These are phyloP conservation scores for Beta corolliflora DNA, from an alignment of 179 eudicot species.

Conservation along the genomic window DNA sequence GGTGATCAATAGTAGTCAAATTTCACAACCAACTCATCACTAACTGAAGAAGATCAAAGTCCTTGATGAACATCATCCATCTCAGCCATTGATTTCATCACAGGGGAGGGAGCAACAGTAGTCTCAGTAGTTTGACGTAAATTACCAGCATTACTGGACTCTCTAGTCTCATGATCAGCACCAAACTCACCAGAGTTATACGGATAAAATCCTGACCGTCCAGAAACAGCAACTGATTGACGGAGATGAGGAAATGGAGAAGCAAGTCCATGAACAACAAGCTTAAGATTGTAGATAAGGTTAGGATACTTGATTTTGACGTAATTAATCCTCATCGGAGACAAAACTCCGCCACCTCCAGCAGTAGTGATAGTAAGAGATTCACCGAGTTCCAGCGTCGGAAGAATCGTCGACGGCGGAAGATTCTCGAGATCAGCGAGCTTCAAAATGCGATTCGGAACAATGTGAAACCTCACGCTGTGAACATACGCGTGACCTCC, in stretches of 20 bases:
- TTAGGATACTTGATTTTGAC: conserved; percentile 49
- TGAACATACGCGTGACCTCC: conserved; percentile 56
- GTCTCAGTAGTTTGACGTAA: conserved; percentile 4
- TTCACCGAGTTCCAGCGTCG: conserved; percentile 53
- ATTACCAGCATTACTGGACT: not conserved
- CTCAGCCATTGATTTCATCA: conserved; percentile 23
- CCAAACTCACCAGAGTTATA: conserved; percentile 20
- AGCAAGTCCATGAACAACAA: conserved; percentile 65
- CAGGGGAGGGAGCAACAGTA: conserved; percentile 27
- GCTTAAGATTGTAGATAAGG: conserved; percentile 51
- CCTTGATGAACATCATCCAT: conserved; percentile 36
- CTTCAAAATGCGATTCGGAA: conserved; percentile 57
- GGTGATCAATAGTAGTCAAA: too few species aligned
- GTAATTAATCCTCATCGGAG: conserved; percentile 64
- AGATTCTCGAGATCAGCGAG: conserved; percentile 45
- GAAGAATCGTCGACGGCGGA: conserved; percentile 41
- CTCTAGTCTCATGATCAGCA: conserved; percentile 2
- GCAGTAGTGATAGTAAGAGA: conserved; percentile 55
- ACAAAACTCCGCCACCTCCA: conserved; percentile 51
- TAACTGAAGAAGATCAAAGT: conserved; percentile 17
- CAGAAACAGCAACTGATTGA: conserved; percentile 16
- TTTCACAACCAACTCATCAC: too few species aligned
- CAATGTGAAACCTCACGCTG: conserved; percentile 55
- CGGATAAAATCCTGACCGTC: conserved; percentile 20
- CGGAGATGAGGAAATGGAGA: conserved; percentile 51